Percentiles rank a stretch among this genome's conserved stretches.
These are phyloP conservation scores for Penstemon eatonii DNA, from an alignment of 257 asterid genomes.

Conservation along the genomic window DNA sequence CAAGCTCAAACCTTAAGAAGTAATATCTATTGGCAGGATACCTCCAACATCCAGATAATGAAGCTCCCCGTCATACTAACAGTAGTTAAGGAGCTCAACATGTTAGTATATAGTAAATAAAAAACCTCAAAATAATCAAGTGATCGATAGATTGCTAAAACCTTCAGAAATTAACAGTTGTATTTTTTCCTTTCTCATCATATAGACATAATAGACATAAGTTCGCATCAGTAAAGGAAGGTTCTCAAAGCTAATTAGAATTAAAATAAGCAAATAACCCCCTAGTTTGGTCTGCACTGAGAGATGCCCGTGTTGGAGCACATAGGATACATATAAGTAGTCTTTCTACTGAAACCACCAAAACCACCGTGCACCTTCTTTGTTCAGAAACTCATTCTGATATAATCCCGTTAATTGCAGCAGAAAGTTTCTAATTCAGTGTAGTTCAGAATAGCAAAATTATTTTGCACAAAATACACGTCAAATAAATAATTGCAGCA, in stretches of 20 bases:
- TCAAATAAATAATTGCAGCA: background rate
- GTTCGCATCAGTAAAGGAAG: constrained; percentile 25
- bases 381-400: constrained; percentile 39
- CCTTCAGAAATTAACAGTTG: constrained; percentile 9
- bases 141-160: constrained; percentile 21
- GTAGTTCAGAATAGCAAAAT: constrained; percentile 18
- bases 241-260: constrained; percentile 21
- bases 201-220: background rate
- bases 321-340: constrained; percentile 36
- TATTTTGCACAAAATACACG: background rate
- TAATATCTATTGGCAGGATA: constrained; percentile 41
- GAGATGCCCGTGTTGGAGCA: constrained; percentile 12
- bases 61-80: constrained; percentile 41
- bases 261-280: constrained; percentile 23
- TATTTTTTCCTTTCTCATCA: constrained; percentile 21
- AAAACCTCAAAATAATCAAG: constrained; percentile 13
- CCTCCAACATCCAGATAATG: constrained; percentile 47
- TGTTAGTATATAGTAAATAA: constrained; percentile 16
- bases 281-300: constrained; percentile 20
- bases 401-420: constrained; percentile 39
- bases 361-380: constrained; percentile 40
- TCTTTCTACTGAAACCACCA: constrained; percentile 38
- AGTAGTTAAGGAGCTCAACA: constrained; percentile 45
- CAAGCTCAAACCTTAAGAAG: constrained; percentile 50
- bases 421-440: constrained; percentile 18